phyloP scores from a whole-genome alignment of 179 eudicot species.

The Silene vulgaris region DNA sequence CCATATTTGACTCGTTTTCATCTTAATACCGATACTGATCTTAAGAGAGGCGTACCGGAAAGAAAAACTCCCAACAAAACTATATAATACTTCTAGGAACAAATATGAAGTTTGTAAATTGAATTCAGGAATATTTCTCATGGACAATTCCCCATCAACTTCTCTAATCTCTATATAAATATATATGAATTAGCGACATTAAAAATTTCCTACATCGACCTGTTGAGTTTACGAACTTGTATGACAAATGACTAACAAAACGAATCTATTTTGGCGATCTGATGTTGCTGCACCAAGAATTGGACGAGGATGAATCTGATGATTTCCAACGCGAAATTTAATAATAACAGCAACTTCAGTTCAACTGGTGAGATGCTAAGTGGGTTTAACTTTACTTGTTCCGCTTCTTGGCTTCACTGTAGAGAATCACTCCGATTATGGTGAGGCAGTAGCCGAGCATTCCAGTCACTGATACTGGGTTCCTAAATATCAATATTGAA shows the following conservation, averaged over 20 bases:
- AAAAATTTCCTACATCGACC: constrained; percentile 5
- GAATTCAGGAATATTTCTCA: constrained; percentile 2
- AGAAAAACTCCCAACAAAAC: no score
- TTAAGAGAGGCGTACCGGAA: no score
- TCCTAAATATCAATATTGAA: constrained; percentile 54
- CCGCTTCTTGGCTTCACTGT: constrained; percentile 57
- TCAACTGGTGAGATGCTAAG: constrained; percentile 15
- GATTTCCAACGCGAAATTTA: constrained; percentile 7
- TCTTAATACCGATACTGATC: no score
- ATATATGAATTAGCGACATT: neutral
- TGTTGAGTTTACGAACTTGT: neutral
- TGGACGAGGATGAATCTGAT: constrained; percentile 5
- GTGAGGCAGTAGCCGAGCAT: constrained; percentile 57
- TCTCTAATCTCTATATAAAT: constrained; percentile 16
- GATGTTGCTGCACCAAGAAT: neutral
- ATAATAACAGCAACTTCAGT: constrained; percentile 12
- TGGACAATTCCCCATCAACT: constrained; percentile 6
- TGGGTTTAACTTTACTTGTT: constrained; percentile 29
- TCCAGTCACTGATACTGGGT: constrained; percentile 56
- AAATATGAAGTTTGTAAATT: neutral
- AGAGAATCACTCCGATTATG: constrained; percentile 47
- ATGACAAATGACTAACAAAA: neutral
- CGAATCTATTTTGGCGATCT: neutral
- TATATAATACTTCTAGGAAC: no score
- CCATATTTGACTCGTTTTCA: no score